These are phyloP conservation scores for Neodidymelliopsis sp. DNA, from an alignment of 2,329 filamentous ascomycete genomes.

Conservation along the genomic window DNA sequence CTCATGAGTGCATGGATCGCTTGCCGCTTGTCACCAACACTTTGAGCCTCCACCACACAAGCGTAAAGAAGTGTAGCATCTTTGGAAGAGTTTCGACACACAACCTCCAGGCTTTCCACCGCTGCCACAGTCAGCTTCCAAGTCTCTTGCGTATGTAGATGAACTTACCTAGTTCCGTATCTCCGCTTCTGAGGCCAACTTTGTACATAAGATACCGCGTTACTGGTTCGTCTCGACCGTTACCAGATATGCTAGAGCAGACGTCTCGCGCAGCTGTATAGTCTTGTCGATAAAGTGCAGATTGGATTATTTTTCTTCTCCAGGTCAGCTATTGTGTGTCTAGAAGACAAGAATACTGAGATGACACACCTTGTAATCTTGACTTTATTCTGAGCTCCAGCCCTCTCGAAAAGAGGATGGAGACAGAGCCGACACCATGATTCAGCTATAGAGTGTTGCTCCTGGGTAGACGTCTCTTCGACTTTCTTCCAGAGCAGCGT, in stretches of 20 bases:
- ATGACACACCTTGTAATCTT: conserved; percentile 69
- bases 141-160: background rate
- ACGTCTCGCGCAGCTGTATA: conserved; percentile 61
- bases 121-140: conserved; percentile 52
- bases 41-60: conserved; percentile 79
- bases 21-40: conserved; percentile 67
- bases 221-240: conserved; percentile 66
- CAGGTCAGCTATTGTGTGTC: conserved; percentile 5
- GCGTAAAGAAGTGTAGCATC: conserved; percentile 75
- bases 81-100: conserved; percentile 62
- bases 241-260: conserved; percentile 66
- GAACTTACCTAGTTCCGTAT: conserved; percentile 60
- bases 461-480: conserved; percentile 64
- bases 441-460: conserved; percentile 63
- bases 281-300: conserved; percentile 68
- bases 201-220: conserved; percentile 81
- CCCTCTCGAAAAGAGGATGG: conserved; percentile 70
- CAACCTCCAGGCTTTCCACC: conserved; percentile 66
- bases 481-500: conserved; percentile 82
- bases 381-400: conserved; percentile 70
- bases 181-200: conserved; percentile 66
- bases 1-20: conserved; percentile 66
- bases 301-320: conserved; percentile 76
- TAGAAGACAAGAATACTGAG: background rate
- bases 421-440: conserved; percentile 76